phyloP scores from a whole-genome alignment of 192 early-diverging fungal genomes.

The Allomyces javanicus region DNA sequence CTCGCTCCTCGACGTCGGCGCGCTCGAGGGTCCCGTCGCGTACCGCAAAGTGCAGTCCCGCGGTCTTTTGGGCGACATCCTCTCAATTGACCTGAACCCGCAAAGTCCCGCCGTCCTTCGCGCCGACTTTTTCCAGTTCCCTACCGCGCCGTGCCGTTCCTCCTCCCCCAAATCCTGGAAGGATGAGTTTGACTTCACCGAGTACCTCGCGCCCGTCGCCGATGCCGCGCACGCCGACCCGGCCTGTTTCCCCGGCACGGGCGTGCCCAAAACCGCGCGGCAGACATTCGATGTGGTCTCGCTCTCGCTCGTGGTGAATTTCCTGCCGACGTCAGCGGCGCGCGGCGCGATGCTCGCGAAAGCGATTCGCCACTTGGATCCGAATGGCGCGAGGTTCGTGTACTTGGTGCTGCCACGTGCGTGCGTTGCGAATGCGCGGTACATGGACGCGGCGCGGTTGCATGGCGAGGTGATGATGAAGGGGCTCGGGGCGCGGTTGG shows the following conservation, averaged over 20 bases:
- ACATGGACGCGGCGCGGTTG: neutral
- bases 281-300: neutral
- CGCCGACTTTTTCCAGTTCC: neutral
- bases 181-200: too few species aligned
- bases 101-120: neutral
- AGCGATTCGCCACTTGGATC: neutral
- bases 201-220: neutral
- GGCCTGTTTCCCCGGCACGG: neutral
- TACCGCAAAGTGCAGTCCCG: neutral
- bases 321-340: neutral
- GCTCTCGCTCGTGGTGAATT: neutral
- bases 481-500: neutral
- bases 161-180: too few species aligned
- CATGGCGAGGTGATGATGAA: neutral
- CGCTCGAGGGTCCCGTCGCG: neutral
- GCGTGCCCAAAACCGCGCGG: neutral
- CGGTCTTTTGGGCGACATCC: neutral
- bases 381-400: neutral
- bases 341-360: neutral
- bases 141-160: neutral
- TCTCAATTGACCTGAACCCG: neutral
- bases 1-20: neutral
- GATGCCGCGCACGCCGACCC: neutral
- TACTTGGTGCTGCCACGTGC: neutral
- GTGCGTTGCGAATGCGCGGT: neutral